These are phyloP conservation scores for Yamadazyma membranifaciens DNA, from an alignment of 1,139 yeast genomes.

Conservation along the genomic window DNA sequence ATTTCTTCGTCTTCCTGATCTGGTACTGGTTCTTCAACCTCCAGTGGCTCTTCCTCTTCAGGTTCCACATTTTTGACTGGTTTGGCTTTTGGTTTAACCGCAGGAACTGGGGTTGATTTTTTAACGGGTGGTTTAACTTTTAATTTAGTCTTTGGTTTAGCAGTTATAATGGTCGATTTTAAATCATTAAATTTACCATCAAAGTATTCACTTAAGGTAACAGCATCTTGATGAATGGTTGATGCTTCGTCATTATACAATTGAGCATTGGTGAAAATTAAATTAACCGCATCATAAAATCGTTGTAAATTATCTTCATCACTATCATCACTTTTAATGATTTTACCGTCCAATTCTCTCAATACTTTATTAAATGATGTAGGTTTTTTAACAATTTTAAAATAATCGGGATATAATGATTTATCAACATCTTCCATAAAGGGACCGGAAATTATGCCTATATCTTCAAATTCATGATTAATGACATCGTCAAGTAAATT, in stretches of 20 bases:
- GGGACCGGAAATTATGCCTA: slow-evolving; percentile 51
- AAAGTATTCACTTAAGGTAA: slow-evolving; percentile 38
- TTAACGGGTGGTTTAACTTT: slow-evolving; percentile 24
- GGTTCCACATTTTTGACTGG: slow-evolving; percentile 21
- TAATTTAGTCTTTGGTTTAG: slow-evolving; percentile 23
- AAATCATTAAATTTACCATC: slow-evolving; percentile 29
- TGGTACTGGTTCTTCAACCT: slow-evolving; percentile 8
- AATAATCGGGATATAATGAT: slow-evolving; percentile 59
- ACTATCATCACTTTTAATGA: slow-evolving; percentile 27
- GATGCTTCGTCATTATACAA: slow-evolving; percentile 57
- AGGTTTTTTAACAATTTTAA: slow-evolving; percentile 53
- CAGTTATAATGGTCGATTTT: slow-evolving; percentile 17
- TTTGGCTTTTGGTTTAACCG: slow-evolving; percentile 20
- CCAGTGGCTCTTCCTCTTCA: slow-evolving; percentile 18
- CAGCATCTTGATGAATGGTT: slow-evolving; percentile 56
- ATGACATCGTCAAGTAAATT: slow-evolving; percentile 35
- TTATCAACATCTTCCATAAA: slow-evolving; percentile 57
- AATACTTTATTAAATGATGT: slow-evolving; percentile 52
- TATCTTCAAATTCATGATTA: slow-evolving; percentile 41
- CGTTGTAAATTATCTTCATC: slow-evolving; percentile 42
- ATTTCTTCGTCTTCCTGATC: slow-evolving; percentile 17
- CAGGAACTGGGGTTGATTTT: slow-evolving; percentile 14
- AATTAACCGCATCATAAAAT: slow-evolving; percentile 46
- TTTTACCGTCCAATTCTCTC: slow-evolving; percentile 38
- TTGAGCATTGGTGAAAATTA: slow-evolving; percentile 58